Evolutionary conservation across 1,284 basidiomycete species (phyloP).

Genomic region (Heterobasidion parviporum): DNA sequence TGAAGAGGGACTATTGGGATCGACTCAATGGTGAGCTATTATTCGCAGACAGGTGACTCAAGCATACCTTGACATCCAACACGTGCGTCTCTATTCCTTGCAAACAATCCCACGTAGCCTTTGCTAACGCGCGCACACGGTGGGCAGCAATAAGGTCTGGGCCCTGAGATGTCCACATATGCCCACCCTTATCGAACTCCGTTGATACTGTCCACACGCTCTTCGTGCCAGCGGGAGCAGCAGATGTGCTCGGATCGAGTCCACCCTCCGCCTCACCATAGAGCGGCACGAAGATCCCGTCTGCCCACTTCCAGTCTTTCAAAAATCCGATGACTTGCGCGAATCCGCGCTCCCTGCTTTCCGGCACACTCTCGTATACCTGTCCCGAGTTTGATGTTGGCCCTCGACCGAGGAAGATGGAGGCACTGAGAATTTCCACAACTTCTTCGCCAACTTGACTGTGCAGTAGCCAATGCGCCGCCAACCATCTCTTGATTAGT

Average conservation of each 20-base stretch:
- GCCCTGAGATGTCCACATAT: conserved; percentile 64
- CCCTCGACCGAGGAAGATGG: conserved; percentile 41
- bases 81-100: conserved; percentile 35
- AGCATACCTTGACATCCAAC: conserved; percentile 45
- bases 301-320: conserved; percentile 80
- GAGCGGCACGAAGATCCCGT: conserved; percentile 53
- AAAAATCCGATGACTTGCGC: conserved; percentile 69
- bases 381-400: conserved; percentile 16
- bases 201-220: conserved; percentile 82
- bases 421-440: conserved; percentile 79
- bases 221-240: conserved; percentile 29
- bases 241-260: conserved; percentile 16
- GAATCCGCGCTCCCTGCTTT: conserved; percentile 78
- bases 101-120: conserved; percentile 54
- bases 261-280: conserved; percentile 31
- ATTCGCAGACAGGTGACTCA: background rate
- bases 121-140: conserved; percentile 63
- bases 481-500: conserved; percentile 89
- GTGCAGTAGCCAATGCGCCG: conserved; percentile 79
- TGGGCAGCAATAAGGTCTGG: conserved; percentile 66
- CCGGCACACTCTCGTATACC: conserved; percentile 35
- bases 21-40: background rate
- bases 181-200: conserved; percentile 68
- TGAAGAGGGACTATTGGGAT: conserved; percentile 61
- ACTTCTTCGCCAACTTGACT: conserved; percentile 69